These are phyloP conservation scores for Isabelozyma heimii DNA, from an alignment of 805 yeast species.

Conservation along the genomic window DNA sequence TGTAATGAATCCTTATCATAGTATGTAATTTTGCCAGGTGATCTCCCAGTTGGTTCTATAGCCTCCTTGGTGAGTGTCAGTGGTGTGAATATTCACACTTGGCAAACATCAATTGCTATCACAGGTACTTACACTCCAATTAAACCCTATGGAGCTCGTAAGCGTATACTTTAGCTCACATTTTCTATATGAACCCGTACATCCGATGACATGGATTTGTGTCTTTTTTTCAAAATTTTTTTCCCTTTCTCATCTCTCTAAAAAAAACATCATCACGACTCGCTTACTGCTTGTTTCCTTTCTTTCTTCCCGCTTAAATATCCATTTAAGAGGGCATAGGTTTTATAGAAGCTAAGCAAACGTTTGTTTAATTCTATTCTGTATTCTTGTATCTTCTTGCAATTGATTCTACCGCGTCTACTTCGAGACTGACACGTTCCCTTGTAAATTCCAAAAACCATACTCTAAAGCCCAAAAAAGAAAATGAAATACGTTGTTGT, in stretches of 20 bases:
- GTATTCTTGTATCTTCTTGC: neutral
- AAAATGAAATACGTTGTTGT: constrained; percentile 98
- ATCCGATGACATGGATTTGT: constrained; percentile 11
- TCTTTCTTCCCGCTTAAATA: constrained; percentile 47
- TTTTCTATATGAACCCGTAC: constrained; percentile 9
- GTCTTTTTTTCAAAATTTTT: constrained; percentile 3
- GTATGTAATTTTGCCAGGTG: neutral
- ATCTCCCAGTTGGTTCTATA: neutral
- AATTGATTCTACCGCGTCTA: neutral
- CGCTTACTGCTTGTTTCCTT: constrained; percentile 8
- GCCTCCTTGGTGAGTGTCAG: neutral
- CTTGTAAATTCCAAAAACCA: neutral
- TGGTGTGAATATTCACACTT: neutral
- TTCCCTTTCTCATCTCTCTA: constrained; percentile 6
- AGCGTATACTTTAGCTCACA: neutral
- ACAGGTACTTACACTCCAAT: neutral
- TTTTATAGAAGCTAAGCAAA: constrained; percentile 5
- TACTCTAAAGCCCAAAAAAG: neutral
- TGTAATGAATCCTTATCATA: neutral
- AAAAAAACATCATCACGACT: constrained; percentile 3
- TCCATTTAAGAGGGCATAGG: constrained; percentile 42
- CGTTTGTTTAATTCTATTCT: neutral
- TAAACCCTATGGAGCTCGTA: neutral
- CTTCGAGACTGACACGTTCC: neutral
- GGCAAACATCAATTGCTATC: neutral